Conservation (phyloP, 1,139 yeast genomes). For the Suzukiozyma palmioleophila region DNA sequence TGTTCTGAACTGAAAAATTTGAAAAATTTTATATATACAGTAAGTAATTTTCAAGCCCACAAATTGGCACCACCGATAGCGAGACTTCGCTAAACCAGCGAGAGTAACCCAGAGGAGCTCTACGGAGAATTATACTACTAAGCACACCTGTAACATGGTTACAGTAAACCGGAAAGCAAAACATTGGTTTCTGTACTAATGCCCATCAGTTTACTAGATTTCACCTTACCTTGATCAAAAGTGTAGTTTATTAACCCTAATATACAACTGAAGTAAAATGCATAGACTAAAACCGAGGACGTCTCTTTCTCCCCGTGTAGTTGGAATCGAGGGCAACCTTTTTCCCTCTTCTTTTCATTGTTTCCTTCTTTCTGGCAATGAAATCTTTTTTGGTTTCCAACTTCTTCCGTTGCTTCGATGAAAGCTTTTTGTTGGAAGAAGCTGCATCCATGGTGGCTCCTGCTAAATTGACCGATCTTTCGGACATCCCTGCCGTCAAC, state of each 20-base stretch:
- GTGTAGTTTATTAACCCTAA: constrained; percentile 3
- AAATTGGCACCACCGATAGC: no score
- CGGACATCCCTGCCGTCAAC: constrained; percentile 79
- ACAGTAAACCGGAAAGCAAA: no score
- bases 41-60: no score
- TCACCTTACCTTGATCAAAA: no score
- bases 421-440: constrained; percentile 39
- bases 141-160: no score
- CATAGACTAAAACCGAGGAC: constrained; percentile 61
- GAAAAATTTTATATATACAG: constrained; percentile 1
- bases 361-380: constrained; percentile 86
- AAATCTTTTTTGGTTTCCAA: constrained; percentile 75
- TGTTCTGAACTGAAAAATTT: neutral
- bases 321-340: constrained; percentile 85
- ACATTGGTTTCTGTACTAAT: no score
- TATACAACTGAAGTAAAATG: constrained; percentile 6
- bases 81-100: no score
- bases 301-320: constrained; percentile 91
- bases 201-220: no score
- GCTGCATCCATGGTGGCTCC: constrained; percentile 78
- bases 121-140: no score
- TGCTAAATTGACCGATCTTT: constrained; percentile 62
- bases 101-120: no score
- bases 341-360: constrained; percentile 89
- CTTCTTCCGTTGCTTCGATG: constrained; percentile 50